A percentile compares a stretch with the other conserved stretches of the same genome.
These are phyloP conservation scores for Volutella citrinella DNA, from an alignment of 2,329 filamentous ascomycete genomes.

Conservation along the genomic window DNA sequence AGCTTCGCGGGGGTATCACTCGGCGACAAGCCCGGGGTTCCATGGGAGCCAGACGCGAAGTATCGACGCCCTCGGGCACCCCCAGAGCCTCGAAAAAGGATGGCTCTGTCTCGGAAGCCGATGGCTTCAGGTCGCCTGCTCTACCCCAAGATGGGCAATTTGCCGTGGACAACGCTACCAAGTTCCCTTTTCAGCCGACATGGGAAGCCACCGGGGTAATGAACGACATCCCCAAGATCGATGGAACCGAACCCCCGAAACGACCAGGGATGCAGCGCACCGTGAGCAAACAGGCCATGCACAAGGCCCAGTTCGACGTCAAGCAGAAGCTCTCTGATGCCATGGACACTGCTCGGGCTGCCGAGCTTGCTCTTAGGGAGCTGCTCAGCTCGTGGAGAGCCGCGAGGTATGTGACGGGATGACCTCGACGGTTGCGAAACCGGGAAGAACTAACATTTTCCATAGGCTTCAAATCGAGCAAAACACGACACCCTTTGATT, in stretches of 20 bases:
- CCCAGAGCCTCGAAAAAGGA: constrained; percentile 43
- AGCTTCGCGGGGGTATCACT: constrained; percentile 81
- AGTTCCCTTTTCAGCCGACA: constrained; percentile 51
- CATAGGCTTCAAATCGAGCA: constrained; percentile 53
- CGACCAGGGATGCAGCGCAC: constrained; percentile 38
- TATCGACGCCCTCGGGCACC: constrained; percentile 56
- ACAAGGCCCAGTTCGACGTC: constrained; percentile 62
- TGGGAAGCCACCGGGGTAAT: constrained; percentile 80
- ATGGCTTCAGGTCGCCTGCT: constrained; percentile 34
- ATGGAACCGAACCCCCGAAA: constrained; percentile 30
- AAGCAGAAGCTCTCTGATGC: constrained; percentile 66
- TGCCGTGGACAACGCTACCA: constrained; percentile 45
- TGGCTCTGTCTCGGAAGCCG: constrained; percentile 36
- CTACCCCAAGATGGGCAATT: constrained; percentile 42
- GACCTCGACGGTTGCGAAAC: background rate
- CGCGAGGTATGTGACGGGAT: constrained; percentile 62
- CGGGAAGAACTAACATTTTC: constrained; percentile 5
- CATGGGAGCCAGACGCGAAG: constrained; percentile 53
- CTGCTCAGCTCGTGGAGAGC: constrained; percentile 77
- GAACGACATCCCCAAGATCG: constrained; percentile 61
- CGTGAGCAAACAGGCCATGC: constrained; percentile 49
- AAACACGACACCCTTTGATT: constrained; percentile 64
- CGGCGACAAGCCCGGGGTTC: constrained; percentile 75
- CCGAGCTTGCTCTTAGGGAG: constrained; percentile 82
- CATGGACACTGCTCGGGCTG: constrained; percentile 74